Conservation (phyloP, 2,329 filamentous ascomycete species). For the Fusarium armeniacum region DNA sequence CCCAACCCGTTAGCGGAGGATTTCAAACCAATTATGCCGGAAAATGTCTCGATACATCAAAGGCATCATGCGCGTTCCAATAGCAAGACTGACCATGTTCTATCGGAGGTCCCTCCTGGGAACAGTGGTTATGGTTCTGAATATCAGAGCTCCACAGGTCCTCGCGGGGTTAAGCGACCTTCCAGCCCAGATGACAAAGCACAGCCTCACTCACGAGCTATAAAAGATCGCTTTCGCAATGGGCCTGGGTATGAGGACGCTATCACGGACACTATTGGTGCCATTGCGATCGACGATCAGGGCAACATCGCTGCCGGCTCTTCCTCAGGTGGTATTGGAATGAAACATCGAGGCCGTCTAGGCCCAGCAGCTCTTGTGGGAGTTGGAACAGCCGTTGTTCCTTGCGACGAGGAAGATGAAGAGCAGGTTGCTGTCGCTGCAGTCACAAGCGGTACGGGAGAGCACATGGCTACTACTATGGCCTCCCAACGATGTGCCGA, state of each 20-base stretch:
- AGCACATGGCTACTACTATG: conserved; percentile 97
- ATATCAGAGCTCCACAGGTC: conserved; percentile 31
- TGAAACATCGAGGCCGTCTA: conserved; percentile 94
- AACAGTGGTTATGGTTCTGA: conserved; percentile 5
- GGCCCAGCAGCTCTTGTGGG: conserved; percentile 95
- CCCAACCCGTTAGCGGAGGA: conserved; percentile 14
- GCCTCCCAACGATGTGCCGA: conserved; percentile 90
- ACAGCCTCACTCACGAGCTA: conserved; percentile 22
- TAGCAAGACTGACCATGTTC: conserved; percentile 39
- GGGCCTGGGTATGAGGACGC: conserved; percentile 65
- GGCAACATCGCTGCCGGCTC: conserved; percentile 94
- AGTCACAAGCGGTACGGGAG: conserved; percentile 94
- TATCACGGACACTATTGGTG: conserved; percentile 94
- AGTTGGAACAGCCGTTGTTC: conserved; percentile 91
- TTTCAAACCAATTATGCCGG: conserved; percentile 12
- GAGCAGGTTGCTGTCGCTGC: conserved; percentile 80
- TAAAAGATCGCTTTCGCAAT: conserved; percentile 42
- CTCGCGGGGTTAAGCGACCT: conserved; percentile 57
- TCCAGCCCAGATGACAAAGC: conserved; percentile 38
- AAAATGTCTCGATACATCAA: conserved; percentile 14
- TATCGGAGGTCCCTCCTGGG: conserved; percentile 18
- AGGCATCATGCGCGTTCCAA: conserved; percentile 16
- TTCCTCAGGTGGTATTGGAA: conserved; percentile 96
- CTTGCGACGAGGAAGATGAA: conserved; percentile 77
- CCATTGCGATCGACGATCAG: conserved; percentile 88